Evolutionary conservation across 1,284 basidiomycete genomes (phyloP), one percentile per base, ranked within the genome.

Genomic region (Phellopilus nigrolimitatus): DNA sequence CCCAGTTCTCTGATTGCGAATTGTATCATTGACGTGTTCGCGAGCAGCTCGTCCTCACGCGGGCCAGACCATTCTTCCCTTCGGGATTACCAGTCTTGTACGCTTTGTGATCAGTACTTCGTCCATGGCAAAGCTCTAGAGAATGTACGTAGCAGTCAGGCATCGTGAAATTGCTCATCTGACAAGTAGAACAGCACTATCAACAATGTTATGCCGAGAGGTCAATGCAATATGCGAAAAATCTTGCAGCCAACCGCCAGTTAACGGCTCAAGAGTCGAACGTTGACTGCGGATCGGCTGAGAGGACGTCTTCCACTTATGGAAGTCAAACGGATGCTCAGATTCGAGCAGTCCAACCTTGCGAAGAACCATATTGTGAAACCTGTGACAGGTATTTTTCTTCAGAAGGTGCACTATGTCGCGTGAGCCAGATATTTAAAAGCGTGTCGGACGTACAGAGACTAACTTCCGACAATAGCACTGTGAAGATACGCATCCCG

Each of bases 351-450:
- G 3, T 17, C 15, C 34, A 17, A 17, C n/a, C n/a, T n/a, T n/a
- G 6, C n/a, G 31, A 37, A 17, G 34, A n/a, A 17, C 42, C 22
- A 10, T 44, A 30, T 25, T 44, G 42, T 30, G 25, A 44, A 12
- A 17, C 15, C 10, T 44, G 42, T 15, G 42, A 44, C 24, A 28
- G 6, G 30, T 44, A 44, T 19, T 44, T 44, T 15, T 30, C 42
- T 4, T 44, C 42, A n/a, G 24, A 31, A n/a, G 15, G 24, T 9
- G 30, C 8, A 12, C 42, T 44, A n/a, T 30, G 7, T n/a, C 42
- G 30, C 9, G 42, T 44, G 10, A 2, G 42, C 9, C 9, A 17
- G 17, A 13, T 40, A 13, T 40, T 10, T 2, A 19, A 40, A 17
- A 13, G 3, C 22, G 12, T 40, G 2, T 40, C 17, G 22, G 17